Conservation (phyloP, 331 rosid genomes). For the Pyracantha coccinea region DNA sequence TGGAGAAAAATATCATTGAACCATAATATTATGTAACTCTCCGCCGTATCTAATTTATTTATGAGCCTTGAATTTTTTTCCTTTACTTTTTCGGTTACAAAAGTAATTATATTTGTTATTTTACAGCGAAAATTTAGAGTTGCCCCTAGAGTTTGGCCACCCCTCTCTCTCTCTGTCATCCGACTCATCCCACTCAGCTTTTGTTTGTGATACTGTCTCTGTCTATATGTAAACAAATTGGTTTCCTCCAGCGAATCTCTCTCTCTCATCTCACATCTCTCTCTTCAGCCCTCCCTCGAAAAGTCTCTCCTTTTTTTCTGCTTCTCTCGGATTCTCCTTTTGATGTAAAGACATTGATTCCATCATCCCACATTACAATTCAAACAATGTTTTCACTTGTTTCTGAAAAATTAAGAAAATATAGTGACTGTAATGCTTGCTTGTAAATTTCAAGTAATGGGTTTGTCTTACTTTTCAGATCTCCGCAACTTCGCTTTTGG, state of each 20-base stretch:
- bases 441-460: not conserved
- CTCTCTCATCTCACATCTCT: not conserved
- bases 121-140: not conserved
- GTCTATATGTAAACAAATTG: not conserved
- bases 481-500: not conserved
- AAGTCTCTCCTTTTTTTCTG: not conserved
- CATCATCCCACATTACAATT: not conserved
- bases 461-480: not conserved
- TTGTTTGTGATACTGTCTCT: not conserved
- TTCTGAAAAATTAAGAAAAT: not conserved
- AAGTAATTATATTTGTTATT: not conserved
- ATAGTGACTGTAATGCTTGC: not conserved
- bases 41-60: too few species aligned
- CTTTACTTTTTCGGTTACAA: not conserved
- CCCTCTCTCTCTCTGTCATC: not conserved
- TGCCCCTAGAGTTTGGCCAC: not conserved
- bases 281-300: not conserved
- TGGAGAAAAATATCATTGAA: too few species aligned
- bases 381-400: not conserved
- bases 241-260: not conserved
- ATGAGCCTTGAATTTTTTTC: too few species aligned
- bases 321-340: not conserved
- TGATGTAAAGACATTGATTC: not conserved
- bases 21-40: too few species aligned
- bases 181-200: not conserved